phyloP scores from a whole-genome alignment of 1,284 basidiomycete genomes.

The Cutaneotrichosporon curvatum region DNA sequence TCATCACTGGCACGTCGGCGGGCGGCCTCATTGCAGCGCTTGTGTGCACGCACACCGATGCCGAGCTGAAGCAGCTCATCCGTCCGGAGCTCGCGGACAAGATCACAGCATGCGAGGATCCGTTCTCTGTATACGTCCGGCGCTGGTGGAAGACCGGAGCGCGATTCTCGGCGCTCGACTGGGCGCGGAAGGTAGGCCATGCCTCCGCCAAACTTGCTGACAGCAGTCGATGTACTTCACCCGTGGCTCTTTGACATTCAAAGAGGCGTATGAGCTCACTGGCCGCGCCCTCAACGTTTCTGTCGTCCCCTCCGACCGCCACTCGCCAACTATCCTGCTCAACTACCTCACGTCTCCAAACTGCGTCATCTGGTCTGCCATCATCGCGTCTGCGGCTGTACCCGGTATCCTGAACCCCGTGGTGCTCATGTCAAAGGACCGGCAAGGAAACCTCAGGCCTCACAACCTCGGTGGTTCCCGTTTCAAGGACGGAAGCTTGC shows the following conservation, averaged over 20 bases:
- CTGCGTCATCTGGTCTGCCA: constrained; percentile 56
- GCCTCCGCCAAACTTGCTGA: too few relatives aligned
- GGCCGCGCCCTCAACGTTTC: constrained; percentile 87
- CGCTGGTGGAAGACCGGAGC: constrained; percentile 85
- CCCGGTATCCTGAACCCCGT: constrained; percentile 50
- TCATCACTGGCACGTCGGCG: constrained; percentile 83
- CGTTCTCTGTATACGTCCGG: constrained; percentile 66
- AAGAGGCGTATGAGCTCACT: constrained; percentile 87
- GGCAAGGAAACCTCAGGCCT: constrained; percentile 72
- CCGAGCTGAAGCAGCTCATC: constrained; percentile 71
- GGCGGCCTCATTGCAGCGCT: constrained; percentile 77
- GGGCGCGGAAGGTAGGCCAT: constrained; percentile 70
- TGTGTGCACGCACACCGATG: constrained; percentile 81
- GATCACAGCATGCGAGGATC: constrained; percentile 85
- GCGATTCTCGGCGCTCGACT: constrained; percentile 80
- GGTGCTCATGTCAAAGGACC: constrained; percentile 86
- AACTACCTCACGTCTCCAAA: constrained; percentile 96
- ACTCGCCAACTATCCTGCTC: constrained; percentile 91
- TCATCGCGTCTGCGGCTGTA: constrained; percentile 45
- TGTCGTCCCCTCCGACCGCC: constrained; percentile 88
- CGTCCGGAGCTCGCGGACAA: constrained; percentile 75
- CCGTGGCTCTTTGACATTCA: constrained; percentile 87
- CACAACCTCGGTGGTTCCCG: constrained; percentile 85
- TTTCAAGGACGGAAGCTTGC: constrained; percentile 84
- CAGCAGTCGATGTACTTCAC: constrained; percentile 70